phyloP scores from a whole-genome alignment of 208 protist genomes.

The Trypanosoma melophagium region DNA sequence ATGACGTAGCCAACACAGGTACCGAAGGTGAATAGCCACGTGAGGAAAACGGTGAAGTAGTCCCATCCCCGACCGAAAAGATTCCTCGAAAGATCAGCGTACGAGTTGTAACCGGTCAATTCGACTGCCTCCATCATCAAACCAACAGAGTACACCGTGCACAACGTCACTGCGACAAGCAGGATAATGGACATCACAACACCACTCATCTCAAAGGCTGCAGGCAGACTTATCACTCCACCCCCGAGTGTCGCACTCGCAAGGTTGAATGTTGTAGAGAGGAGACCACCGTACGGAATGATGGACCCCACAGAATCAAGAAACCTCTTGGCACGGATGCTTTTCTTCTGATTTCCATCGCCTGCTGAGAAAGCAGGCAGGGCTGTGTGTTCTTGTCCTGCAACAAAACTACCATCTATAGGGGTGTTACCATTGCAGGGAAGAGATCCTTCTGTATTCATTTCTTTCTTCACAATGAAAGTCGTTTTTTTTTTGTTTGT shows the following conservation, averaged over 20 bases:
- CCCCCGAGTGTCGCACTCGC: conserved; percentile 74
- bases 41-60: conserved; percentile 67
- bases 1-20: conserved; percentile 84
- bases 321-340: not conserved
- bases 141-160: conserved; percentile 80
- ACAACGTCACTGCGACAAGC: conserved; percentile 56
- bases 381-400: too few species aligned
- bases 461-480: too few species aligned
- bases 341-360: not conserved
- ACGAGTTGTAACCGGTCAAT: conserved; percentile 57
- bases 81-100: conserved; percentile 62
- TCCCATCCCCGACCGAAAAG: conserved; percentile 77
- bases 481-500: too few species aligned
- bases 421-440: too few species aligned
- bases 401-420: too few species aligned
- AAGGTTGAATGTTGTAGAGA: conserved; percentile 76
- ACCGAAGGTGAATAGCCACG: conserved; percentile 88
- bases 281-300: conserved; percentile 68
- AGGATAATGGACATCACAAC: conserved; percentile 49
- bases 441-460: too few species aligned
- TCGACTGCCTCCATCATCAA: conserved; percentile 74
- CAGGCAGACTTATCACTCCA: conserved; percentile 77
- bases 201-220: conserved; percentile 64
- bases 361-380: too few species aligned
- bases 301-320: conserved; percentile 9